Base-by-base conservation (phyloP, 2,329 filamentous ascomycete genomes). In the Magnaporthales sp. region DNA sequence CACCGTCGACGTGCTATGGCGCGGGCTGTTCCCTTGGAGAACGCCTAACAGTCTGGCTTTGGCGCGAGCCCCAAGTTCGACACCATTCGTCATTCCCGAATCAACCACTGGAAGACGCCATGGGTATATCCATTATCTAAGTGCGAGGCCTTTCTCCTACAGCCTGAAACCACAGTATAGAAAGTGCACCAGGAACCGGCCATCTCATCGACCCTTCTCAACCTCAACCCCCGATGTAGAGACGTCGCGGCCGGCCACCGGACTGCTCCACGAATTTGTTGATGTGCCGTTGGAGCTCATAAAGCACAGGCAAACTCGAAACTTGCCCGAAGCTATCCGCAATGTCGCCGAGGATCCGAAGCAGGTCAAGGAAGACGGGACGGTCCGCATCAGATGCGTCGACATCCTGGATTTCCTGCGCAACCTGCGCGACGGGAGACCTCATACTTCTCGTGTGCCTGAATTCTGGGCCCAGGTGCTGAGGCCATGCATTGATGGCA, bases 1-100 rank as follows among this genome's bases (percentile, higher is more conserved):
- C 64, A 74, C 79, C 2, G 72, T 81, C 46, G 87, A 90, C 74
- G 85, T 86, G 68, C 80, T 90, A 62, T 89, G 86, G 85, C 84
- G 84, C 73, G 88, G 84, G 72, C 77, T 90, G 19, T 89, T 85
- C 72, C 87, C 87, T 13, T 82, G 81, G 9, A 78, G 24, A 19
- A 27, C 56, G 15, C 24, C 13, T 27, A 60, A 60, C 56, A 29
- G 56, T 27, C 56, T 29, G 26, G 56, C 26, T 60, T 13, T 24
- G 56, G 56, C 38, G 6, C 38, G 26, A 27, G 56, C 24, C 26
- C 56, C 2, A 15, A 27, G 56, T 10, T 60, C 56, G 15, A 29
- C 24, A 60, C 2, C 8, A 7, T 27, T 24, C 1, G 56, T 27
- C 56, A 26, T 27, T 27, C 26, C 54, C 7, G 8, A 22, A 15